These are phyloP conservation scores for Lasiosphaeriaceae sp. DNA, from an alignment of 495 filamentous ascomycete genomes.

Conservation along the genomic window DNA sequence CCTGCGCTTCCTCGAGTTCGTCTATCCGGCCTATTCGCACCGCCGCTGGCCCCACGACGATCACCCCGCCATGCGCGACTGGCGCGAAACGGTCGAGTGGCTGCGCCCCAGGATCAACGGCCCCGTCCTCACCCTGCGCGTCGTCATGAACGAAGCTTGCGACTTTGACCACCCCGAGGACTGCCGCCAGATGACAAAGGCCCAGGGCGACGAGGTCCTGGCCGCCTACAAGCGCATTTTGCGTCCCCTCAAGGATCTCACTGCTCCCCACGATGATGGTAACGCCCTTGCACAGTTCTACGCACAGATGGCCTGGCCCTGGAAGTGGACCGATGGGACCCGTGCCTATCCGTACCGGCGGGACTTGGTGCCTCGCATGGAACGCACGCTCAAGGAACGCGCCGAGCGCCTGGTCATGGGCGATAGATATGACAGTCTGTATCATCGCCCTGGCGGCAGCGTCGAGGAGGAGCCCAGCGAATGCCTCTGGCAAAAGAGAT, in stretches of 20 bases:
- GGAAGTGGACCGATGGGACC: no score
- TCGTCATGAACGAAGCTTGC: background rate
- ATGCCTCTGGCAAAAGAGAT: no score
- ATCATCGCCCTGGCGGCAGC: no score
- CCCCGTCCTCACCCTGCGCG: background rate
- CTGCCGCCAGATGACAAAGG: background rate
- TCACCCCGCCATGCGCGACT: background rate
- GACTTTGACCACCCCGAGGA: background rate
- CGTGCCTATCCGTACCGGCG: no score
- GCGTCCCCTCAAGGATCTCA: background rate
- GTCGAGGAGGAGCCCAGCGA: no score
- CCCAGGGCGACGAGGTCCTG: background rate
- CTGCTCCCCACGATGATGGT: background rate
- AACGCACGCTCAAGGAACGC: no score
- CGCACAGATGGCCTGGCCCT: no score
- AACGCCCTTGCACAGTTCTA: background rate
- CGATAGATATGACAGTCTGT: no score
- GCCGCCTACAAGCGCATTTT: slow-evolving; percentile 1
- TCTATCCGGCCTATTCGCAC: background rate
- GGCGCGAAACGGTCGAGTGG: slow-evolving; percentile 3
- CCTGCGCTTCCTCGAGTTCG: slow-evolving; percentile 6
- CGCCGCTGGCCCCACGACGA: background rate
- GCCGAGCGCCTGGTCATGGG: no score
- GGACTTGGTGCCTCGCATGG: no score
- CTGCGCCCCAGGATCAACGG: background rate